Base-by-base conservation (phyloP, 768 basidiomycete genomes). In the Crucibulum laeve region DNA sequence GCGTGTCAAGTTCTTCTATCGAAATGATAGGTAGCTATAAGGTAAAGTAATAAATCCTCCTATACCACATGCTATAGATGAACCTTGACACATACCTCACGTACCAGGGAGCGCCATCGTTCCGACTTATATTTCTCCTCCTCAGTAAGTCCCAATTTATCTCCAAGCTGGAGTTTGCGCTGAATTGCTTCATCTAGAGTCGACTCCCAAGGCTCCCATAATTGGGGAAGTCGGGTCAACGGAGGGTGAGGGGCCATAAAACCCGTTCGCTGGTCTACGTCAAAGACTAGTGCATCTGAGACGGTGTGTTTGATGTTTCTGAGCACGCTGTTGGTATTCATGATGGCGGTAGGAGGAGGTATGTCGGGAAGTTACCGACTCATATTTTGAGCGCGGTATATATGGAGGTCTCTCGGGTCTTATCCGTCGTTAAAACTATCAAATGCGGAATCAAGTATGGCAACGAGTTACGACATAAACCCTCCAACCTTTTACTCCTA, bases 181-280 rank as follows among this genome's bases (percentile, higher is more conserved):
- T 53, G 52, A 49, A 75, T 62, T 4, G 80, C 84, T 13, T 58
- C 65, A 39, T 77, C 79, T 2, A 84, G 73, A 15, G 60, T 57
- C 7, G 55, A 59, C 59, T 95, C 91, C 92, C 90, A 97, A 35
- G 65, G 55, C 34, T 80, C 82, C 78, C 80, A 95, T 43, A 64
- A 58, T 1, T 30, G 44, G 0, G 84, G 81, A 1, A 95, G 72
- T 17, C 84, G 76, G 5, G 64, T 52, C 0, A 84, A 59, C 1
- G 92, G 92, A 0, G 81, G 77, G 11, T 79, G 70, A 0, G 87
- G 84, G 2, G 94, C 88, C 80, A 97, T 84, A 62, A 98, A 97
- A 0, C 95, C 94, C 0, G 91, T 91, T 13, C 81, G 71, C 7
- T 85, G 83, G 59, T 94, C 91, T 47, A 98, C 88, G 59, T 97